These are phyloP conservation scores for Trametes villosa DNA, from an alignment of 768 basidiomycete species.

Conservation along the genomic window DNA sequence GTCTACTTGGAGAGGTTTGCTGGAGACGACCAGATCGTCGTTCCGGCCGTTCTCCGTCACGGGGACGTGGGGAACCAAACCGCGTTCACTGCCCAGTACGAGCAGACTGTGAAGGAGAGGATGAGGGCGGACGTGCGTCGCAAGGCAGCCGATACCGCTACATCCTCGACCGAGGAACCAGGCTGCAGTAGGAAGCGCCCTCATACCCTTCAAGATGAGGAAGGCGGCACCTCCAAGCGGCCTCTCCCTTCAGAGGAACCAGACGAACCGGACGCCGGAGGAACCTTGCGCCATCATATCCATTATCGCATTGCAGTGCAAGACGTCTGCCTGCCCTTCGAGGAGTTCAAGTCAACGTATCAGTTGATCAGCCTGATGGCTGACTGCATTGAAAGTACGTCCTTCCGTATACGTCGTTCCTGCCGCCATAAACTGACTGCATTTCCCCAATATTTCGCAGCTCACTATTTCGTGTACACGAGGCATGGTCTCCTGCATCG, in stretches of 20 bases:
- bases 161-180: too few relatives aligned
- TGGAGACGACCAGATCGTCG: neutral
- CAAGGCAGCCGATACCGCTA: too few relatives aligned
- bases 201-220: too few relatives aligned
- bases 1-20: neutral
- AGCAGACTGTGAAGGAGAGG: neutral
- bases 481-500: too few relatives aligned
- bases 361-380: neutral
- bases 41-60: conserved; percentile 14
- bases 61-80: conserved; percentile 5
- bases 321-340: conserved; percentile 1
- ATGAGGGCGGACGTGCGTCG: too few relatives aligned
- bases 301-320: conserved; percentile 8
- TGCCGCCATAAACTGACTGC: too few relatives aligned
- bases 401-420: too few relatives aligned
- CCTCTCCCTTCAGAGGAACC: neutral
- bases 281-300: neutral
- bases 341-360: neutral
- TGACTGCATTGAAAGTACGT: neutral
- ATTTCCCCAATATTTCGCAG: too few relatives aligned
- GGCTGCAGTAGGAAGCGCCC: too few relatives aligned
- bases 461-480: too few relatives aligned
- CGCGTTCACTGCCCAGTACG: neutral
- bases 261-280: neutral
- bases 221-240: neutral